A percentile compares a stretch with the other conserved stretches of the same genome.
phyloP scores from a whole-genome alignment of 345 rosid species.

The Anacardium occidentale region DNA sequence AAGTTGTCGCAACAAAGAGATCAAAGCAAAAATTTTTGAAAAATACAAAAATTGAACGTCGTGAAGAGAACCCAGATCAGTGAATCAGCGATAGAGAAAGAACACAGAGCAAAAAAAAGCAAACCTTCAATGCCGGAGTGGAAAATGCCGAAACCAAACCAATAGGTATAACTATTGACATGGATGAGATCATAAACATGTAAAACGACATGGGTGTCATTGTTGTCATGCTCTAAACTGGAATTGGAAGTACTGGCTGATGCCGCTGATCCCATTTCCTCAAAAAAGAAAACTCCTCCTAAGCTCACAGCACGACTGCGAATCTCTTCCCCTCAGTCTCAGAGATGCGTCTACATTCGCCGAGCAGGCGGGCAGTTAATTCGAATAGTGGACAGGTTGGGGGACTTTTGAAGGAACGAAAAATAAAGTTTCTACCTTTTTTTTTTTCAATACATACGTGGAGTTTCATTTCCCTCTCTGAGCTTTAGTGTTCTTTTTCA shows the following conservation, averaged over 20 bases:
- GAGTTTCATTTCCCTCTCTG: too few relatives aligned
- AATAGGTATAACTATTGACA: constrained; percentile 67
- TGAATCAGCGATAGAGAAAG: not conserved
- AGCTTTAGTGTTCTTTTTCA: too few relatives aligned
- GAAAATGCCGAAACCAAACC: constrained; percentile 88
- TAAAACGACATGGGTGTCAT: constrained; percentile 48
- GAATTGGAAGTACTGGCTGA: constrained; percentile 30
- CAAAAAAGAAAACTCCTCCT: not conserved
- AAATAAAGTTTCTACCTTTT: not conserved
- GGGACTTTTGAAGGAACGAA: not conserved
- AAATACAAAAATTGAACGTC: not conserved
- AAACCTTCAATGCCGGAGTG: constrained; percentile 94
- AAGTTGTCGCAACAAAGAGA: too few relatives aligned
- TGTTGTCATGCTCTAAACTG: constrained; percentile 23
- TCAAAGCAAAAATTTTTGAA: too few relatives aligned
- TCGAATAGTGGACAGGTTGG: not conserved
- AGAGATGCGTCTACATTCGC: constrained; percentile 13
- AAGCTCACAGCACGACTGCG: constrained; percentile 1
- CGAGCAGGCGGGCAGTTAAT: not conserved
- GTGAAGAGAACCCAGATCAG: constrained; percentile 13
- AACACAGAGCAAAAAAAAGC: not conserved
- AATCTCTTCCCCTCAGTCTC: not conserved
- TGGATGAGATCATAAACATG: constrained; percentile 89
- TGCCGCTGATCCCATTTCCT: constrained; percentile 48
- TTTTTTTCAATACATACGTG: too few relatives aligned